phyloP scores from a whole-genome alignment of 2,329 filamentous ascomycete species.

The Sodiomyces alkalinus region DNA sequence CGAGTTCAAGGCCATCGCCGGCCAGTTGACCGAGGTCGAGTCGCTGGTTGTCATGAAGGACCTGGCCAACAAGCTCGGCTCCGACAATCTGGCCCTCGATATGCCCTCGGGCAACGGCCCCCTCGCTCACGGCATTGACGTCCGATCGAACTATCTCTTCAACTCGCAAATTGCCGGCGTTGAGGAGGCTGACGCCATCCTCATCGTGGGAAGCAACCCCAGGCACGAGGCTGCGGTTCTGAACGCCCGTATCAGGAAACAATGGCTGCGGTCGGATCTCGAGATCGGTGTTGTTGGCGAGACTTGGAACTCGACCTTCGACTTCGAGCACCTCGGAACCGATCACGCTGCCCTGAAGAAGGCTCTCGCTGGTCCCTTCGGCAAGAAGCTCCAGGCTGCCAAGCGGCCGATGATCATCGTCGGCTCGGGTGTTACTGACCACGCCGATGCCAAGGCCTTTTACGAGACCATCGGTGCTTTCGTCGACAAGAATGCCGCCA shows the following conservation, averaged over 20 bases:
- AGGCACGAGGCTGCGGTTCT: constrained; percentile 89
- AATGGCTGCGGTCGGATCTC: constrained; percentile 90
- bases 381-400: constrained; percentile 77
- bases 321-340: constrained; percentile 78
- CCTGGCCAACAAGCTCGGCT: constrained; percentile 87
- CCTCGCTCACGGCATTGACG: constrained; percentile 80
- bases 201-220: constrained; percentile 89
- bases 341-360: constrained; percentile 71
- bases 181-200: constrained; percentile 82
- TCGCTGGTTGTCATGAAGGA: constrained; percentile 95
- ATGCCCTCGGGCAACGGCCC: constrained; percentile 72
- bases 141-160: constrained; percentile 90
- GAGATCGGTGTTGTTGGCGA: constrained; percentile 87
- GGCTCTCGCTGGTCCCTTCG: constrained; percentile 72
- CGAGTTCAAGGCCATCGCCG: constrained; percentile 91
- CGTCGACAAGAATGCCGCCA: constrained; percentile 81
- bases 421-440: constrained; percentile 82
- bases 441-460: constrained; percentile 78
- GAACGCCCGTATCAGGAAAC: constrained; percentile 93
- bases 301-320: constrained; percentile 85
- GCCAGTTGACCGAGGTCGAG: constrained; percentile 82
- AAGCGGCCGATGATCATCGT: constrained; percentile 95
- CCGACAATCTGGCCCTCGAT: constrained; percentile 88
- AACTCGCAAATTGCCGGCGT: constrained; percentile 91
- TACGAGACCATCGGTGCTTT: constrained; percentile 85